Evolutionary conservation across 345 rosid genomes (phyloP), one percentile per base, ranked within the genome.

Genomic region (Salix arbutifolia): DNA sequence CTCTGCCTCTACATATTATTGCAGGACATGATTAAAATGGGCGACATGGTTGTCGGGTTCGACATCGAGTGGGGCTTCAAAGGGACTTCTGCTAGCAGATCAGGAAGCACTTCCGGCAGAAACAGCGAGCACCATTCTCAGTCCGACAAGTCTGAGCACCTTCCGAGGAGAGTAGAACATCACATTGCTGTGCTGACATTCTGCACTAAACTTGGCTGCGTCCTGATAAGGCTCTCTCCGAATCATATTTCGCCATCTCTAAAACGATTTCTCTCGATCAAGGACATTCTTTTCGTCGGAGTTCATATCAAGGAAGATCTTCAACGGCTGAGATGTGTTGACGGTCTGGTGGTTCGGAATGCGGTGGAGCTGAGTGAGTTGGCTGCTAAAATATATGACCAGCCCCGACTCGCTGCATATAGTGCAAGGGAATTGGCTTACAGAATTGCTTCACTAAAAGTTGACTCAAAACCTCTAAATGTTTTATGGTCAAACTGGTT

Each of bases 401-500:
- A 82, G 12, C 84, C 84, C 7, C 75, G 81, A 10, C 71, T 82
- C 14, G 42, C 35, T 11, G 80, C 67, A 11, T 56, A 60, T 4
- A 82, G 16, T 10, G 78, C 70, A 6, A 74, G 84, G 60, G 84
- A 82, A 18, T 48, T 82, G 76, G 77, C 79, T 2, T 30, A 21
- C 68, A 82, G 78, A 53, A 37, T 82, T 0, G 11, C 69, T 3
- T 74, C 78, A 1, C 44, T 60, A 6, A 78, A 62, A 71, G 18
- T 64, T 14, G 81, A 78, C 67, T 69, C 74, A 11, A 82, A 82
- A 48, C 76, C 84, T 8, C 75, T 56, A 4, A 33, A 72, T 12
- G 81, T 74, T 23, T 46, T 74, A 5, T 82, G 84, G 84, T 82
- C 81, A 9, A 78, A 82, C 23, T 82, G 84, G 84, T 82, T 77